Conservation (phyloP, 176 grass and related monocot species). For the Aechmea fasciata region DNA sequence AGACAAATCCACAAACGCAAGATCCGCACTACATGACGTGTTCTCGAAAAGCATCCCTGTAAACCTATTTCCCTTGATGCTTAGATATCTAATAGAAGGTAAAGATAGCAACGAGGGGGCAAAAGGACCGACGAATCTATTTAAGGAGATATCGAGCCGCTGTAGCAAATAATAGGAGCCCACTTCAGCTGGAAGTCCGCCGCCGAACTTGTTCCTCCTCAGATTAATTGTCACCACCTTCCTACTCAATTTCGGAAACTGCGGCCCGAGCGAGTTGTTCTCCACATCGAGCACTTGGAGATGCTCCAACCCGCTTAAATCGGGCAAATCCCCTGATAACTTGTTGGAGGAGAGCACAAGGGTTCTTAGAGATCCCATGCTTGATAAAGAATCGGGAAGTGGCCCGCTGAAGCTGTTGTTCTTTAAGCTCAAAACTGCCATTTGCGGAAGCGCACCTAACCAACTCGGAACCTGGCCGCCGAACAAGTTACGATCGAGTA, state of each 20-base stretch:
- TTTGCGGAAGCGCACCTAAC: slow-evolving; percentile 35
- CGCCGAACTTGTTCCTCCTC: slow-evolving; percentile 57
- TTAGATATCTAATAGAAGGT: slow-evolving; percentile 59
- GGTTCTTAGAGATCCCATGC: slow-evolving; percentile 45
- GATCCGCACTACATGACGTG: slow-evolving; percentile 50
- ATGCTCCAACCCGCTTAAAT: slow-evolving; percentile 37
- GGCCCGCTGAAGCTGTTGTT: slow-evolving; percentile 64
- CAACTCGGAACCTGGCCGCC: slow-evolving; percentile 42
- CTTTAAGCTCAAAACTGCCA: slow-evolving; percentile 63
- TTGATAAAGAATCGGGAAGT: slow-evolving; percentile 48
- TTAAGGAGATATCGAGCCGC: slow-evolving; percentile 63
- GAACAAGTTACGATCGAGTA: slow-evolving; percentile 84
- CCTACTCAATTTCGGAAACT: slow-evolving; percentile 58
- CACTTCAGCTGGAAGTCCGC: slow-evolving; percentile 40
- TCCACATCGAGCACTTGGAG: slow-evolving; percentile 67
- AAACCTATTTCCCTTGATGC: slow-evolving; percentile 67
- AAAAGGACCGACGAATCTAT: slow-evolving; percentile 75
- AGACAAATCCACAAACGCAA: slow-evolving; percentile 67
- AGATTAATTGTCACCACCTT: slow-evolving; percentile 67
- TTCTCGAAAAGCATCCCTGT: slow-evolving; percentile 66
- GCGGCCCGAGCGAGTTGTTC: slow-evolving; percentile 63
- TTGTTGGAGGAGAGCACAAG: slow-evolving; percentile 72
- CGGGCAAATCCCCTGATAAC: slow-evolving; percentile 57
- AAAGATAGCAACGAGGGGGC: slow-evolving; percentile 51
- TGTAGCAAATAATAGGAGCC: slow-evolving; percentile 53